Evolutionary conservation across 768 basidiomycete species (phyloP), one percentile per base, ranked within the genome.

Genomic region (Suillus brevipes): DNA sequence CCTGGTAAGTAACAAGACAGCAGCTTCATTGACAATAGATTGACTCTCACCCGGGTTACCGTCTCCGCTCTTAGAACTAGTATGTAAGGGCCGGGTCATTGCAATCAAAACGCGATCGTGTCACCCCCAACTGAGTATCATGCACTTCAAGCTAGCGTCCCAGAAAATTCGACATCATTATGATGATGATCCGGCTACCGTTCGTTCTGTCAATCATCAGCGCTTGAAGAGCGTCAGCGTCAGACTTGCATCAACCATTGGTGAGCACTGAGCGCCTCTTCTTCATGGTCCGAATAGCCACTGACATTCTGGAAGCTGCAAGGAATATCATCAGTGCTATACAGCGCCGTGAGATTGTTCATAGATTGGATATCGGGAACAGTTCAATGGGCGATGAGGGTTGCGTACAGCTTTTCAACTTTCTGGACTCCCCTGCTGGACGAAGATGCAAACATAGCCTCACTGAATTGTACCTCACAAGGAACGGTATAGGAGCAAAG

Each of bases 381-480:
- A 90, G 89, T 70, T 69, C 77, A 25, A 79, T 90, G 10, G 83
- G 83, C 10, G 85, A 89, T 70, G 81, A 83, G 16, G 89, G 89
- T 40, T 86, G 84, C 63, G 72, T 79, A 34, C 76, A 78, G 28
- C 75, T 90, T 10, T 87, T 89, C 71, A 74, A 75, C 20, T 89
- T 85, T 70, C 77, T 90, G 8, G 65, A 75, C 34, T 88, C 89
- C 13, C 71, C 77, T 6, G 73, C 76, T 20, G 87, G 85, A 23
- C 74, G 76, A 64, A 75, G 72, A 63, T 79, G 85, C 67, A 72
- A 71, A 56, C 67, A 71, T 6, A 60, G 67, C 58, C 81, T 90
- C 63, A 74, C 77, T 2, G 84, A 88, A 68, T 84, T 90, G 38
- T 83, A 80, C 65, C 78, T 90, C 62, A 88, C 87, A 60, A 78